Base-by-base conservation (phyloP, 1,284 basidiomycete genomes). In the Inonotus obliquus region DNA sequence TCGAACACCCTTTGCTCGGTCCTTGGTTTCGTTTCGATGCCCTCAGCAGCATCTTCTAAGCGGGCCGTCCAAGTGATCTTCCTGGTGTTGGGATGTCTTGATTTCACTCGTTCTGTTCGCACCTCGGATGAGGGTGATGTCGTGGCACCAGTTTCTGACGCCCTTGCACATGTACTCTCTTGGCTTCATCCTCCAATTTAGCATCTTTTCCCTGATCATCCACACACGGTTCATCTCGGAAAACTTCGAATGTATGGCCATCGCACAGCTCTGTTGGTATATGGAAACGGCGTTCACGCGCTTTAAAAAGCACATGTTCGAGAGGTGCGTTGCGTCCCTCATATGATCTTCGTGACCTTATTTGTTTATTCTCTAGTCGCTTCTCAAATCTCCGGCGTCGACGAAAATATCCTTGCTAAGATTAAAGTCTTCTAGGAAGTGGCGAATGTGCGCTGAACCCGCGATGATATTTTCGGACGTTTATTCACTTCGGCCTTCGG, bases 331-430 rank as follows among this genome's bases (percentile, higher is more conserved):
- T 17, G 17, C 19, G 11, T 23, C 17, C n/a, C 25, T 37, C 32
- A 17, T 19, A 6, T n/a, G 51, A 52, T 52, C 51, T 52, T 35
- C 51, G 21, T 11, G n/a, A 19, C 51, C 27, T 35, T 1, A 19
- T 52, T 29, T 52, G 29, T 35, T 27, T 35, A 27, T 52, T 52
- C 17, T 13, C 51, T 29, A 9, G 25, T n/a, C 9, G 51, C 51
- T 52, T 52, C 51, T 52, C 51, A 52, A 52, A 52, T 52, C 32
- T 52, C 51, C 51, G 51, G 29, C 17, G 25, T 17, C 27, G 27
- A 52, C 29, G 17, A 52, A 32, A 32, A 19, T 32, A 27, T 14
- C 51, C 25, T n/a, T 52, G 17, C 19, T 21, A n/a, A 21, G 19
- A 14, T 17, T 44, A 7, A 21, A 11, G 2, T 44, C 4, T 21